Conservation (phyloP, 345 rosid species). For the Raphanus raphanistrum region DNA sequence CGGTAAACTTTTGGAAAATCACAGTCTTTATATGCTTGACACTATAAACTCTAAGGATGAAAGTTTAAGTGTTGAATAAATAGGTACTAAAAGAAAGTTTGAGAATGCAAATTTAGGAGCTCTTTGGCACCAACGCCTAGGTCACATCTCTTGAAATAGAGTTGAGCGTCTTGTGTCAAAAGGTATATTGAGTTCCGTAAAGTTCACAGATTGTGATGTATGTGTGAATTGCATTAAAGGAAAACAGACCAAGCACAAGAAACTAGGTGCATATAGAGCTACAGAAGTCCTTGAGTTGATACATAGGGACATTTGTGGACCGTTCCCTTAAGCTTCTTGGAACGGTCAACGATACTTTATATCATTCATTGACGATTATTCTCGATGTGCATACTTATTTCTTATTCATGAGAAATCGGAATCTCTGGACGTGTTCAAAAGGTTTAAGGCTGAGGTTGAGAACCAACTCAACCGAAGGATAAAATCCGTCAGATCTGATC, state of each 20-base stretch:
- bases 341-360: slow-evolving; percentile 2
- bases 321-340: not conserved
- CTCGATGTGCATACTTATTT: not conserved
- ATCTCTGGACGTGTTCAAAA: not conserved
- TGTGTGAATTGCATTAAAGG: slow-evolving; percentile 6
- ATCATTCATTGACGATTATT: not conserved
- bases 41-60: not conserved
- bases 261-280: not conserved
- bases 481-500: not conserved
- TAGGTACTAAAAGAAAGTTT: not conserved
- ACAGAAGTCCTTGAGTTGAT: not conserved
- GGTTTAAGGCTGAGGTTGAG: not conserved
- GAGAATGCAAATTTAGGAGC: not conserved
- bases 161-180: not conserved
- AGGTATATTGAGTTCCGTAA: not conserved
- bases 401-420: not conserved
- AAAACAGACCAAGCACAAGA: not conserved
- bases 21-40: slow-evolving; percentile 4
- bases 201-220: not conserved
- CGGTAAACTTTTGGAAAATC: not conserved
- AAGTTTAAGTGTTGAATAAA: not conserved
- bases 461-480: not conserved
- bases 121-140: not conserved
- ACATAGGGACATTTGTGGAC: not conserved
- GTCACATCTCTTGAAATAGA: not conserved